phyloP scores from a whole-genome alignment of 1,284 basidiomycete genomes.

The Melampsora americana region DNA sequence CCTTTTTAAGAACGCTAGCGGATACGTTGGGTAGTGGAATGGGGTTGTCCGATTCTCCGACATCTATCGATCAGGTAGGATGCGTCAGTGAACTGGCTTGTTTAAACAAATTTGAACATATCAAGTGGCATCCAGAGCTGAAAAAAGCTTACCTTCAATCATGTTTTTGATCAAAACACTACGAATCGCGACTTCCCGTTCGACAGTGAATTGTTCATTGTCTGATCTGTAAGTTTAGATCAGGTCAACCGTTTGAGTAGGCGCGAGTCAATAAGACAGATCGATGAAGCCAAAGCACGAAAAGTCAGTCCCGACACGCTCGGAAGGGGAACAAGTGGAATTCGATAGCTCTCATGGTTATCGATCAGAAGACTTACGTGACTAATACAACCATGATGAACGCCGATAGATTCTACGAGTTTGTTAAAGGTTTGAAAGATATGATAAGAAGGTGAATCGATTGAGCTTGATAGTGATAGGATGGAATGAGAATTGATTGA shows the following conservation, averaged over 20 bases:
- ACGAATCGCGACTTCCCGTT: constrained; percentile 90
- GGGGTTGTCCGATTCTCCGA: constrained; percentile 79
- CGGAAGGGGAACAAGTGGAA: background rate
- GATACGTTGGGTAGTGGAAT: constrained; percentile 97
- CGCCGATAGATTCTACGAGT: too few relatives aligned
- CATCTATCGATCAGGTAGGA: constrained; percentile 62
- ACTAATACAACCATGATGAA: constrained; percentile 7
- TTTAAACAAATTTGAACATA: background rate
- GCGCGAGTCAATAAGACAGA: background rate
- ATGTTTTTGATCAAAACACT: constrained; percentile 98
- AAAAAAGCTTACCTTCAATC: constrained; percentile 74
- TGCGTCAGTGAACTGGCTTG: background rate
- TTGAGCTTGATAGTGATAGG: too few relatives aligned
- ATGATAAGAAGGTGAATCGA: too few relatives aligned
- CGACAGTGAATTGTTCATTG: constrained; percentile 89
- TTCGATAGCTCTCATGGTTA: background rate
- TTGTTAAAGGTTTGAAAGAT: too few relatives aligned
- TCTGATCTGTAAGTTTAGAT: constrained; percentile 62
- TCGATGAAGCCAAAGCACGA: background rate
- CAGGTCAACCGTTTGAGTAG: background rate
- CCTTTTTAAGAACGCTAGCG: constrained; percentile 94
- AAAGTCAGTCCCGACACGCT: background rate
- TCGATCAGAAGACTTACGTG: background rate
- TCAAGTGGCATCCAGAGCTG: background rate
- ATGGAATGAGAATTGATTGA: too few relatives aligned